Evolutionary conservation across 2,329 filamentous ascomycete species (phyloP).

Genomic region (Sclerotinia glacialis): DNA sequence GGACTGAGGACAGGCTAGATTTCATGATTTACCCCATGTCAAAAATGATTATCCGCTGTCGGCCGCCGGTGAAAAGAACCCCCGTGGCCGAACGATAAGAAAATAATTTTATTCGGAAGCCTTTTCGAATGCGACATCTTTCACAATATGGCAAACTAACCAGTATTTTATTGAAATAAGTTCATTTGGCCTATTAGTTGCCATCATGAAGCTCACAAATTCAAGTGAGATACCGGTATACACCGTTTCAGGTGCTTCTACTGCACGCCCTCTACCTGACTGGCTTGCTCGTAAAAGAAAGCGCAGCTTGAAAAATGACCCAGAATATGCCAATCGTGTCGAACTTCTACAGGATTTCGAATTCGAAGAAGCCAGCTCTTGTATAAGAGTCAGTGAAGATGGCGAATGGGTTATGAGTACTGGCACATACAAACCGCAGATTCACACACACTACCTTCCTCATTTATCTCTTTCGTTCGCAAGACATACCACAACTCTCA

Average conservation of each 20-base stretch:
- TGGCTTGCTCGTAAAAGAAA: slow-evolving; percentile 92
- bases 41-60: background rate
- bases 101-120: slow-evolving; percentile 19
- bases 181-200: background rate
- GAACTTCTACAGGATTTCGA: slow-evolving; percentile 97
- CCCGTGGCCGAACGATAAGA: slow-evolving; percentile 12
- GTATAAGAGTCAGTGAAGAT: slow-evolving; percentile 87
- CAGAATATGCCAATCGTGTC: slow-evolving; percentile 89
- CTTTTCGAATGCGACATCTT: slow-evolving; percentile 3
- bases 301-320: slow-evolving; percentile 85
- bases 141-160: slow-evolving; percentile 10
- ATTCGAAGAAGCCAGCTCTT: slow-evolving; percentile 92
- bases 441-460: slow-evolving; percentile 92
- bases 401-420: slow-evolving; percentile 97
- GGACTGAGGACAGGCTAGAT: slow-evolving; percentile 11
- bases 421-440: slow-evolving; percentile 74
- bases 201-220: slow-evolving; percentile 74
- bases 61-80: slow-evolving; percentile 2
- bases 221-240: slow-evolving; percentile 85
- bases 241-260: slow-evolving; percentile 88
- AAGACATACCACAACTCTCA: slow-evolving; percentile 86
- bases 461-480: slow-evolving; percentile 92
- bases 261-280: slow-evolving; percentile 83
- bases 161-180: background rate
- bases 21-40: background rate